Base-by-base conservation (phyloP, 805 yeast genomes). In the Schwanniomyces polymorphus region DNA sequence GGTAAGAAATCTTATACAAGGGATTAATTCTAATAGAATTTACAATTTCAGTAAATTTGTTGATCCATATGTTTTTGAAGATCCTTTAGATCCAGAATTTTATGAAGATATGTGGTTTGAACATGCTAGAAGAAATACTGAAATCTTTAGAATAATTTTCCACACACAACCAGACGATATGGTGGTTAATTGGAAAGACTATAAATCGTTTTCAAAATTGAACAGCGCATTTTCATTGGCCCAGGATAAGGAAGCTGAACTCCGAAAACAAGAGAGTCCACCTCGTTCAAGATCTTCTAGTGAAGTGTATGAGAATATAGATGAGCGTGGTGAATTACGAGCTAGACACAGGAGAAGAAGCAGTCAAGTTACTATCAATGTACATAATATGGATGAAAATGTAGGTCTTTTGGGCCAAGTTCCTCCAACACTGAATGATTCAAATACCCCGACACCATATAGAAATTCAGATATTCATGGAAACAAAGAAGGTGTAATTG, bases 81-180 rank as follows among this genome's bases (percentile, higher is more conserved):
- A 94, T 67, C 99, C 99, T 0, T 63, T 94, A 41, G 81, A 79
- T 49, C 86, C 80, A n/a, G 80, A 80, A 2, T 94, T 94, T 62
- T 89, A 82, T 58, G 91, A 88, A 56, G 97, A 90, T 56, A 63
- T 85, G 7, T 92, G 97, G 97, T 80, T 76, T 61, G 85, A 85
- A 5, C 82, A 81, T 57, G 97, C 99, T 0, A 72, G 86, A 44
- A 77, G 91, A 57, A 94, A 94, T 60, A 90, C 98, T 0, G 75
- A 80, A 49, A 70, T 95, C 1, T 94, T 80, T 70, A 76, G 97
- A 50, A 74, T 86, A 64, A 88, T 94, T 1, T 94, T 94, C 77
- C 91, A 91, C 53, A 83, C 89, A 51, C 99, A 95, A 61, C 99
- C 99, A 0, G 99, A 94, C 65, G 90, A 92, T 63, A 75, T 81